Base-by-base conservation (phyloP, 352 stramenopile species). In the Pythium pectinolyticum region DNA sequence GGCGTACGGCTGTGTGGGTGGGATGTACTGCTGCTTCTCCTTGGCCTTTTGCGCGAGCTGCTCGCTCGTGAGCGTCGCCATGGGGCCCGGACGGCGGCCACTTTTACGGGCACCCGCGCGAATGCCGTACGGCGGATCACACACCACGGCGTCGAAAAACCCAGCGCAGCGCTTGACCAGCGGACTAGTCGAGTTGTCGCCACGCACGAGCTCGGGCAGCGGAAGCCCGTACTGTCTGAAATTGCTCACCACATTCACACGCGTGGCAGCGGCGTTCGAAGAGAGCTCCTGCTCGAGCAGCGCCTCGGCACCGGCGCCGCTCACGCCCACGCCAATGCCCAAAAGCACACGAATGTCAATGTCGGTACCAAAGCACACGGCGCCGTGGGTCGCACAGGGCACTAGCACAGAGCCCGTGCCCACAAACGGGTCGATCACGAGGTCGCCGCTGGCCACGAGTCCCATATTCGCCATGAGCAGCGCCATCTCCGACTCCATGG, bases 381-480 rank as follows among this genome's bases (percentile, higher is more conserved):
- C 94, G 30, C 97, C 96, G 41, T 97, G 86, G 8, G 96, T 87
- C 54, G 90, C 91, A 49, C 92, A 97, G 7, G 95, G 90, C 34
- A 99, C 87, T 24, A 99, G 77, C 48, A 99, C 97, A n/a, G 85
- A 97, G 4, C 96, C 97, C 11, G 97, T 99, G 32, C 97, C 97
- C 5, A 98, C 95, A 73, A 99, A 99, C 20, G 96, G 96, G 80
- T 99, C 97, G 62, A 98, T 95, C 8, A 97, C 89, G 25, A 97
- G 66, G 32, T 91, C 84, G 28, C 79, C 72, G 6, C 68, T 67
- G 57, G 77, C 73, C n/a, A 90, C 79, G 20, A 93, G 67, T 37
- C 78, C 84, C 81, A 90, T 91, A 60, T 93, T 92, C 66, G 66
- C 92, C 97, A 99, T 99, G 47, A 99, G 80, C 63, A 99, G 81